phyloP scores from a whole-genome alignment of 179 eudicot species.

The Drosera spatulata region DNA sequence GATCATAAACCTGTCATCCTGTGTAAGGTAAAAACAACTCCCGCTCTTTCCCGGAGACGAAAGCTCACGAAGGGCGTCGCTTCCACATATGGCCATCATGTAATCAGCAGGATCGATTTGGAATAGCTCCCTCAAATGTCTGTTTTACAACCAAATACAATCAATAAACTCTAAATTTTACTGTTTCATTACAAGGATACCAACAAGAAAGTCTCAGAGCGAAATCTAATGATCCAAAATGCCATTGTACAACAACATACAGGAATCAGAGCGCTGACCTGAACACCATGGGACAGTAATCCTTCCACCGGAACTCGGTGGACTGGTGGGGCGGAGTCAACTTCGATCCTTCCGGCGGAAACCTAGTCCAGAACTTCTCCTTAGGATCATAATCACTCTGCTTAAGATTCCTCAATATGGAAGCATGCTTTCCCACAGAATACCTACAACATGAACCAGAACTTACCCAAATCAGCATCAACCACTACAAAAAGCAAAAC shows the following conservation, averaged over 20 bases:
- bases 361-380: conserved; percentile 80
- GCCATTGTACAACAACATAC: neutral
- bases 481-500: too few species aligned
- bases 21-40: conserved; percentile 84
- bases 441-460: conserved; percentile 26
- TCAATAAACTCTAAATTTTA: too few species aligned
- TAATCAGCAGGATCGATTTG: conserved; percentile 96
- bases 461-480: too few species aligned
- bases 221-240: neutral
- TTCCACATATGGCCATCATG: conserved; percentile 95
- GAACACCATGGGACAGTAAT: conserved; percentile 94
- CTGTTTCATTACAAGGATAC: neutral
- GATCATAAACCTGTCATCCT: conserved; percentile 92
- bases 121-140: conserved; percentile 76
- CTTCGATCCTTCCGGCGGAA: conserved; percentile 83
- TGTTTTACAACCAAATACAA: conserved; percentile 7
- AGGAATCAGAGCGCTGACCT: conserved; percentile 22
- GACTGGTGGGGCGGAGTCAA: conserved; percentile 86
- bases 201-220: neutral
- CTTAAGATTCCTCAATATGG: conserved; percentile 50
- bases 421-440: conserved; percentile 87
- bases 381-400: conserved; percentile 74
- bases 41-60: conserved; percentile 99
- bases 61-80: conserved; percentile 82
- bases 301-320: conserved; percentile 83